Base-by-base conservation (phyloP, 768 basidiomycete species). In the Thelephora aurantiotincta region DNA sequence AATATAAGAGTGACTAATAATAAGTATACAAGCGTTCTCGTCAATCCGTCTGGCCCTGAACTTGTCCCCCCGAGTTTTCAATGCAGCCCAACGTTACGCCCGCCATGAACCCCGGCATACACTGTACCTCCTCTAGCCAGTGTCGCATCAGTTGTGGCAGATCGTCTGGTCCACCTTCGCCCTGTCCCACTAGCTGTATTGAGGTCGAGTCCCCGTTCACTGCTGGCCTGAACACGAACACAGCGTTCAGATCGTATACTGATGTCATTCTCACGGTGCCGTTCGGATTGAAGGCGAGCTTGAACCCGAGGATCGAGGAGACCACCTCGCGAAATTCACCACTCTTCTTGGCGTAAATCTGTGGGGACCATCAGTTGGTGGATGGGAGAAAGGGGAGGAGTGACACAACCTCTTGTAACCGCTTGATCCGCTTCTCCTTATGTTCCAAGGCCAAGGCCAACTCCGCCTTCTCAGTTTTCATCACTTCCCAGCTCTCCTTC, bases 271-370 rank as follows among this genome's bases (percentile, higher is more conserved):
- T 75, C 44, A 97, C 82, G 54, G 89, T 80, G 0, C 92, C 93
- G 45, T 89, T 90, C 13, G 84, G 86, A 58, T 87, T 87, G 60
- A 97, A 96, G 1, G 83, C 81, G 44, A 97, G 75, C 56, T 94
- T 90, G 58, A 91, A 80, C 5, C 93, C 94, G 0, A 97, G 74
- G 44, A 98, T 82, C 0, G 85, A 80, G 3, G 83, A 80, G 50
- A 97, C 84, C 5, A 91, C 82, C 58, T 93, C 88, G 35, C 87
- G 77, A 68, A 98, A 94, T 58, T 97, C 92, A 50, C 82, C 76
- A 7, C 82, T 80, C 61, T 96, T 97, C 33, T 79, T 77, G 0
- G 72, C 66, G 64, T 89, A 96, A 4, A 93, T 78, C 85, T 91
- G 58, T 1, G 34, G 0, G 38, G 20, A 11, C 18, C 33, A 23